Percentiles rank a stretch among this genome's conserved stretches.
phyloP scores from a whole-genome alignment of 2,329 filamentous ascomycete species.

The Paecilomyces sp. region DNA sequence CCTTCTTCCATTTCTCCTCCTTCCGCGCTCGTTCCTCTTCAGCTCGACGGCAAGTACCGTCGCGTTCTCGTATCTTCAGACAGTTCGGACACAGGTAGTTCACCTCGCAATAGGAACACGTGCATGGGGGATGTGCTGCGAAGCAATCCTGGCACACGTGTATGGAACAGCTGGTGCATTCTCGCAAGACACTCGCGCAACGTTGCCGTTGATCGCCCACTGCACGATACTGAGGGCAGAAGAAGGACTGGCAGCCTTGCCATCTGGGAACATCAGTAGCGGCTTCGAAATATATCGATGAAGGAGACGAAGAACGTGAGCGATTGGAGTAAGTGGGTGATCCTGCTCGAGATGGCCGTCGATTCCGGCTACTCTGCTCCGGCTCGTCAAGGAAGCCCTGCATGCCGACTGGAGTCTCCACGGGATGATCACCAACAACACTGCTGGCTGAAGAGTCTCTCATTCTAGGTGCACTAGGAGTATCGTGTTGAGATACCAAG shows the following conservation, averaged over 20 bases:
- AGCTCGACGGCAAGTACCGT: slow-evolving; percentile 31
- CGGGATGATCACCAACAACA: slow-evolving; percentile 24
- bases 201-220: slow-evolving; percentile 39
- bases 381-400: slow-evolving; percentile 10
- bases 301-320: slow-evolving; percentile 33
- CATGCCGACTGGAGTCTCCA: slow-evolving; percentile 18
- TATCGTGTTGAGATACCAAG: slow-evolving; percentile 4
- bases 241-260: slow-evolving; percentile 43
- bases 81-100: slow-evolving; percentile 41
- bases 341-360: slow-evolving; percentile 26
- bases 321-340: slow-evolving; percentile 34
- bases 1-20: slow-evolving; percentile 34
- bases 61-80: slow-evolving; percentile 28
- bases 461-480: slow-evolving; percentile 16
- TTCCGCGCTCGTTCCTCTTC: slow-evolving; percentile 31
- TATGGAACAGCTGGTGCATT: slow-evolving; percentile 40
- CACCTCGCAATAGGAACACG: slow-evolving; percentile 35
- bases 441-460: slow-evolving; percentile 27
- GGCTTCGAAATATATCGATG: slow-evolving; percentile 30
- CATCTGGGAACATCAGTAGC: slow-evolving; percentile 30
- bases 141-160: slow-evolving; percentile 41
- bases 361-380: slow-evolving; percentile 16
- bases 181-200: slow-evolving; percentile 35
- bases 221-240: slow-evolving; percentile 37
- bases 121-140: slow-evolving; percentile 32